These are phyloP conservation scores for Aureobasidium melanogenum DNA, from an alignment of 2,329 filamentous ascomycete species.

Conservation along the genomic window DNA sequence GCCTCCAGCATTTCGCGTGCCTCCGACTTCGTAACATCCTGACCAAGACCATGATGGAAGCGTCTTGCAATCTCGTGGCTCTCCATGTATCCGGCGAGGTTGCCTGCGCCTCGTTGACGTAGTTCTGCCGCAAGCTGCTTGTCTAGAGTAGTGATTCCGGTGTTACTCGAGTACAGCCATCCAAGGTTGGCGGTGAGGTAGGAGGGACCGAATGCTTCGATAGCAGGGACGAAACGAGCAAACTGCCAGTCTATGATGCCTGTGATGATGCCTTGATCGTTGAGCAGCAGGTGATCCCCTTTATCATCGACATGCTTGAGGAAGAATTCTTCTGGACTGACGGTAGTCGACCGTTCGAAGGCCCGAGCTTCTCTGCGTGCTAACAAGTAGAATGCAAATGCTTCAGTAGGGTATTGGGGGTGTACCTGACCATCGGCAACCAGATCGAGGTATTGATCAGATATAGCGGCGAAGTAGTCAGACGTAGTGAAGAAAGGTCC, in stretches of 20 bases:
- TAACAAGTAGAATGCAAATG: neutral
- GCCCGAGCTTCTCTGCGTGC: neutral
- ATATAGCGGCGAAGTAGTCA: neutral
- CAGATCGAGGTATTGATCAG: neutral
- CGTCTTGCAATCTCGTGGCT: neutral
- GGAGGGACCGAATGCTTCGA: slow-evolving; percentile 9
- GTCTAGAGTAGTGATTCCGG: neutral
- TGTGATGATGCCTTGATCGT: slow-evolving; percentile 39
- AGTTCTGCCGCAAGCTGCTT: neutral
- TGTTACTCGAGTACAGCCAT: neutral
- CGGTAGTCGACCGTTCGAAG: neutral
- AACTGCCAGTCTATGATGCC: slow-evolving; percentile 40
- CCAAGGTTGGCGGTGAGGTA: slow-evolving; percentile 3
- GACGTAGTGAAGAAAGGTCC: neutral
- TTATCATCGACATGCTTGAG: slow-evolving; percentile 43
- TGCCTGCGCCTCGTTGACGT: neutral
- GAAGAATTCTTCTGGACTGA: slow-evolving; percentile 19
- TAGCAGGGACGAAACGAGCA: slow-evolving; percentile 4
- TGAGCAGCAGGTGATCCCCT: slow-evolving; percentile 40
- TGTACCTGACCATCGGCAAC: neutral
- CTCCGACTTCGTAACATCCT: neutral
- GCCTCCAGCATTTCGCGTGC: neutral
- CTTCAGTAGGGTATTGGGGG: neutral
- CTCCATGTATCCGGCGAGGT: neutral
- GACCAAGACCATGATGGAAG: neutral